phyloP scores from a whole-genome alignment of 352 stramenopile species.

The Phytopythium ostracodes region DNA sequence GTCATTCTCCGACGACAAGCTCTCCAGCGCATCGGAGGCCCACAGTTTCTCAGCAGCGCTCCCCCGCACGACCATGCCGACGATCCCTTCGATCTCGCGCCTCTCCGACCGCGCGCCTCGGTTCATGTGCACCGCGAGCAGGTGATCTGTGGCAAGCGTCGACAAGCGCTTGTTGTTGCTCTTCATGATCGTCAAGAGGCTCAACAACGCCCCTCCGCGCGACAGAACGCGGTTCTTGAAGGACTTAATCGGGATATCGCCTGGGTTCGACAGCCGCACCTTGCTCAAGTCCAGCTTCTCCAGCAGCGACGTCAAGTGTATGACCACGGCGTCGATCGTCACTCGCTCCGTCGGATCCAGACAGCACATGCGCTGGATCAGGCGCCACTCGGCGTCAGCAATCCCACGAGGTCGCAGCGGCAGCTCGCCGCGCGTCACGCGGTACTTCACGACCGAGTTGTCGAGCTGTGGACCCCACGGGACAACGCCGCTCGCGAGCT shows the following conservation, averaged over 20 bases:
- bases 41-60: background rate
- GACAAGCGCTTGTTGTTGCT: background rate
- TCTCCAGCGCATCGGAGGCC: background rate
- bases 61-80: background rate
- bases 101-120: background rate
- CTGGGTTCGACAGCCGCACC: background rate
- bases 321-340: constrained; percentile 3
- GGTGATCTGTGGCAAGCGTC: background rate
- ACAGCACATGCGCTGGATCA: constrained; percentile 1
- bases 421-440: background rate
- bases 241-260: background rate
- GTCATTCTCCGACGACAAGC: background rate
- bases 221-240: constrained; percentile 1
- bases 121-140: background rate
- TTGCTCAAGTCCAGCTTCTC: background rate
- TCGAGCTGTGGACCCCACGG: constrained; percentile 1
- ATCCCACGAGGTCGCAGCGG: background rate
- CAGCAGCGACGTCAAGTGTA: background rate
- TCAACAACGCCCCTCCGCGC: background rate
- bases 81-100: background rate
- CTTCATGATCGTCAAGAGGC: background rate
- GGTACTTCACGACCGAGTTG: background rate
- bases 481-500: background rate
- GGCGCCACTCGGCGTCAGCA: background rate
- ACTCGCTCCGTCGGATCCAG: background rate